phyloP scores from a whole-genome alignment of 148 eudicot genomes.

The Rhododendron simsii region DNA sequence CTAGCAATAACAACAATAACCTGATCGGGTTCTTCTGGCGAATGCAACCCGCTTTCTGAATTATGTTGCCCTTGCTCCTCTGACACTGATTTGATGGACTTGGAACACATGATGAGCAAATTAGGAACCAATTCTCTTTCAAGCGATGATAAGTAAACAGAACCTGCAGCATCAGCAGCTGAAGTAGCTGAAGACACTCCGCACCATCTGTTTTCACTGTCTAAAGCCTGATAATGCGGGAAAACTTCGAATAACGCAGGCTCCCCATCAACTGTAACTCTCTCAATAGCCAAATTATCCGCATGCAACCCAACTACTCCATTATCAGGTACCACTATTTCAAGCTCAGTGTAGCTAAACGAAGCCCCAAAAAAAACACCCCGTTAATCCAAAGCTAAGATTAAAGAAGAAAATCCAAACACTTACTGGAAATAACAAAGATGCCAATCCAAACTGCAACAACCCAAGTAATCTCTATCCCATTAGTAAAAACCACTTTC shows the following conservation, averaged over 20 bases:
- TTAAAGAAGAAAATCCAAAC: neutral
- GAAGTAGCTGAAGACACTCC: conserved; percentile 87
- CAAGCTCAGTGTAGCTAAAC: conserved; percentile 80
- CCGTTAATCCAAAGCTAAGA: conserved; percentile 1
- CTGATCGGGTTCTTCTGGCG: conserved; percentile 62
- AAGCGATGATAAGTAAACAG: conserved; percentile 76
- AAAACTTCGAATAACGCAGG: conserved; percentile 80
- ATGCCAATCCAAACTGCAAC: neutral
- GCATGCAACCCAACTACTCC: conserved; percentile 94
- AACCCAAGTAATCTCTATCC: neutral
- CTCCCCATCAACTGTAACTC: conserved; percentile 80
- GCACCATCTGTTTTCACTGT: conserved; percentile 87
- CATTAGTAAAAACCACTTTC: neutral
- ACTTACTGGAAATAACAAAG: neutral
- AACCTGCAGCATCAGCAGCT: conserved; percentile 96
- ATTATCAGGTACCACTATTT: conserved; percentile 71
- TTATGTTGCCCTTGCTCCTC: conserved; percentile 32
- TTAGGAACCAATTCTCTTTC: conserved; percentile 91
- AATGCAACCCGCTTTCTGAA: conserved; percentile 52
- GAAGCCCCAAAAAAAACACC: neutral
- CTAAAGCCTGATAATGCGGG: conserved; percentile 76
- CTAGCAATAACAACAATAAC: conserved; percentile 27
- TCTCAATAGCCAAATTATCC: conserved; percentile 87
- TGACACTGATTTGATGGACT: conserved; percentile 33
- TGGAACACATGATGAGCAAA: conserved; percentile 81